These are phyloP conservation scores for Phialemonium atrogriseum DNA, from an alignment of 2,329 filamentous ascomycete species.

Conservation along the genomic window DNA sequence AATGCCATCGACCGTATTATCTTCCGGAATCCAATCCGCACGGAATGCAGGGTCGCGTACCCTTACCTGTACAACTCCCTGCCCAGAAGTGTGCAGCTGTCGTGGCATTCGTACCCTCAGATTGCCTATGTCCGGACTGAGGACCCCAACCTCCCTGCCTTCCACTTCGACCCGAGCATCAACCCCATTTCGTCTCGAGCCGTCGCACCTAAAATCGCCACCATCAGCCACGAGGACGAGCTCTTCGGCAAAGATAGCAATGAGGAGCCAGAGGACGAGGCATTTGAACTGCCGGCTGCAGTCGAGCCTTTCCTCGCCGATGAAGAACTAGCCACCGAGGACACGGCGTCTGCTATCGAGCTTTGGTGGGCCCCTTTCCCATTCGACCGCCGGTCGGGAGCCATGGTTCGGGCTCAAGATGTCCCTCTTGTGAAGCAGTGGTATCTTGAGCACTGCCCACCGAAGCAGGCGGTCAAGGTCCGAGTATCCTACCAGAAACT, in stretches of 20 bases:
- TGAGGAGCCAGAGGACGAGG: conserved; percentile 66
- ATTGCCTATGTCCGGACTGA: conserved; percentile 84
- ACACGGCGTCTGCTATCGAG: conserved; percentile 84
- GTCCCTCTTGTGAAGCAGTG: conserved; percentile 96
- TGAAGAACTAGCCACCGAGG: conserved; percentile 79
- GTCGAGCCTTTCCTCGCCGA: conserved; percentile 84
- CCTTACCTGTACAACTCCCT: conserved; percentile 95
- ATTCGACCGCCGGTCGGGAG: conserved; percentile 87
- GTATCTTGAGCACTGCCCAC: conserved; percentile 93
- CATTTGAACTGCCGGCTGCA: conserved; percentile 72
- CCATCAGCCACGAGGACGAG: conserved; percentile 84
- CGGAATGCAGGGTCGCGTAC: conserved; percentile 90
- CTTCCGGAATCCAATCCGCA: conserved; percentile 89
- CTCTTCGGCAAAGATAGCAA: conserved; percentile 78
- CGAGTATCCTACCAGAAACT: conserved; percentile 97
- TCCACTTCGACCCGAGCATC: conserved; percentile 96
- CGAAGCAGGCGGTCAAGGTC: conserved; percentile 85
- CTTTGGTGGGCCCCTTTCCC: conserved; percentile 98
- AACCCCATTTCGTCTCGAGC: conserved; percentile 95
- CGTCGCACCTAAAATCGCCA: conserved; percentile 90
- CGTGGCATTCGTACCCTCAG: conserved; percentile 92
- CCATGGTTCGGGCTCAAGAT: conserved; percentile 95
- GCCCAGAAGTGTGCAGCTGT: conserved; percentile 84
- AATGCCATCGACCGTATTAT: conserved; percentile 99
- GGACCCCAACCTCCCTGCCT: conserved; percentile 82